phyloP scores from a whole-genome alignment of 352 stramenopile species.

The Phytopythium cucurbitacearum region DNA sequence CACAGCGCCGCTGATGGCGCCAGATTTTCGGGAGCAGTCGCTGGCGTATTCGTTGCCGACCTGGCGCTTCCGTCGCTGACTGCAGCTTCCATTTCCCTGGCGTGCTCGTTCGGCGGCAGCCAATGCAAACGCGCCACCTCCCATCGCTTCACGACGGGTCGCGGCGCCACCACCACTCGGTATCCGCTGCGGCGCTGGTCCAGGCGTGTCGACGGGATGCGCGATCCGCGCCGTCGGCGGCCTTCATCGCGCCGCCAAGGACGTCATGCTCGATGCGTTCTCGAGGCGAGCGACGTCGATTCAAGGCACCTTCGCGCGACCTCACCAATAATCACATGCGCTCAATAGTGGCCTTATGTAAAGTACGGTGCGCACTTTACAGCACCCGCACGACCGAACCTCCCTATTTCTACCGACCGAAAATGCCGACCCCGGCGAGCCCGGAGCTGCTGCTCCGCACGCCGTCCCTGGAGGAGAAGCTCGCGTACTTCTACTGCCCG shows the following conservation, averaged over 20 bases:
- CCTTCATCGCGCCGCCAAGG: background rate
- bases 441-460: constrained; percentile 20
- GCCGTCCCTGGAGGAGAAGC: constrained; percentile 69
- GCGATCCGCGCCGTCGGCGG: background rate
- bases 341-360: background rate
- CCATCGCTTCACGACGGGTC: no score
- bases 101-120: no score
- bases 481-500: constrained; percentile 68
- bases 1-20: no score
- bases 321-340: background rate
- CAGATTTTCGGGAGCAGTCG: no score
- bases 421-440: background rate
- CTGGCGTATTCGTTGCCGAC: no score
- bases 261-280: constrained; percentile 3
- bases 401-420: background rate
- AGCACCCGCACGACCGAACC: background rate
- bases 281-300: constrained; percentile 2
- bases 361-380: background rate
- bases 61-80: no score
- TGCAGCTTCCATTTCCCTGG: no score
- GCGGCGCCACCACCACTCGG: background rate
- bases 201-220: background rate
- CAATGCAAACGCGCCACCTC: no score
- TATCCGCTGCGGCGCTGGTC: background rate
- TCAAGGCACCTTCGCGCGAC: constrained; percentile 7